These are phyloP conservation scores for Coleophoma crateriformis DNA, from an alignment of 2,329 filamentous ascomycete genomes.

Conservation along the genomic window DNA sequence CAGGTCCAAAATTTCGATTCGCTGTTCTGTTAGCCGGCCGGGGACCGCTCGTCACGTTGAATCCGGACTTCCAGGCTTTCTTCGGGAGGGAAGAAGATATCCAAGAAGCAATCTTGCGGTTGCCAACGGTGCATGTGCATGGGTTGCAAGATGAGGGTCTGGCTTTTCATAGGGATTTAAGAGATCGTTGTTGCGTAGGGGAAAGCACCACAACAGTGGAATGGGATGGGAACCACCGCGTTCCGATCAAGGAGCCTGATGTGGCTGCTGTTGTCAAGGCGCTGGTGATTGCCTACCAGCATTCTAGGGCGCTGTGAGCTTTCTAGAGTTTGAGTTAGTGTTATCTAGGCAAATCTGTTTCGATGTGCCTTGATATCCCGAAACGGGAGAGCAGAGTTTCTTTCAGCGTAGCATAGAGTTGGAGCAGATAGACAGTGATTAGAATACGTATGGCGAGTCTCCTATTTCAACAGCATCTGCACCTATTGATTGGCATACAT, in stretches of 20 bases:
- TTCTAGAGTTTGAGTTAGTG: too few species aligned
- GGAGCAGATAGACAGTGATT: too few species aligned
- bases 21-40: slow-evolving; percentile 52
- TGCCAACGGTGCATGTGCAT: slow-evolving; percentile 65
- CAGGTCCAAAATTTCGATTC: slow-evolving; percentile 36
- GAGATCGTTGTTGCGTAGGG: slow-evolving; percentile 53
- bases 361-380: too few species aligned
- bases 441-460: too few species aligned
- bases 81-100: slow-evolving; percentile 9
- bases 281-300: too few species aligned
- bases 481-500: too few species aligned
- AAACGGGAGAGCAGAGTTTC: too few species aligned
- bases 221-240: slow-evolving; percentile 68
- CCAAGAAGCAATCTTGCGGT: slow-evolving; percentile 38
- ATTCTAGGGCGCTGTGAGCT: too few species aligned
- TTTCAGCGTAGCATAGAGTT: too few species aligned
- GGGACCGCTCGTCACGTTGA: slow-evolving; percentile 17
- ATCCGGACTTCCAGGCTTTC: slow-evolving; percentile 5
- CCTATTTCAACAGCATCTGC: too few species aligned
- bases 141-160: slow-evolving; percentile 56
- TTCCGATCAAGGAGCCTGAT: slow-evolving; percentile 64
- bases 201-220: slow-evolving; percentile 53
- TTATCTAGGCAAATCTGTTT: too few species aligned
- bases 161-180: slow-evolving; percentile 48
- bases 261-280: slow-evolving; percentile 48